phyloP scores from a whole-genome alignment of 1,284 basidiomycete genomes.

The Filobasidium uniguttulatum region DNA sequence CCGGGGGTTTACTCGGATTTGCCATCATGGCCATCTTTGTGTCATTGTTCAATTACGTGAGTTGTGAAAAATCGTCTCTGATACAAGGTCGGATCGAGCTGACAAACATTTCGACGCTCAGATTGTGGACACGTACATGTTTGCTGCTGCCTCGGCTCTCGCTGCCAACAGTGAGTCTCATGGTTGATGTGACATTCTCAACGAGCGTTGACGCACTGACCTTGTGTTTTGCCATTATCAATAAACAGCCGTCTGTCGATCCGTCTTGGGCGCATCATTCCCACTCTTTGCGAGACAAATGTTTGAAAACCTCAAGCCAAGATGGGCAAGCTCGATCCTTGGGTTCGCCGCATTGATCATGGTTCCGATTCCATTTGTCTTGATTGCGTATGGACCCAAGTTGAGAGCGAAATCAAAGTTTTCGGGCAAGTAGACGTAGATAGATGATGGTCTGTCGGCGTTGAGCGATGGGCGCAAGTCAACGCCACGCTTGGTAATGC shows the following conservation, averaged over 20 bases:
- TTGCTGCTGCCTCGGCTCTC: conserved; percentile 41
- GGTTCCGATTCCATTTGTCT: conserved; percentile 36
- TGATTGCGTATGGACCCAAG: conserved; percentile 38
- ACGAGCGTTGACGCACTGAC: not conserved
- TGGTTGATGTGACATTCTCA: not conserved
- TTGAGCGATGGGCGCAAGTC: no score
- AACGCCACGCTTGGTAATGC: no score
- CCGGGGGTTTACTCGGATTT: conserved; percentile 36
- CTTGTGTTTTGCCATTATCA: not conserved
- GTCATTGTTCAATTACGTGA: conserved; percentile 27
- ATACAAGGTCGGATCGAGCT: not conserved
- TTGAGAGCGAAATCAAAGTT: conserved; percentile 39
- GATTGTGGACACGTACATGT: conserved; percentile 43
- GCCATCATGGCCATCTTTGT: conserved; percentile 46
- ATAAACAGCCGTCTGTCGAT: conserved; percentile 37
- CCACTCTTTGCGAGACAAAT: conserved; percentile 42
- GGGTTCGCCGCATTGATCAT: conserved; percentile 35
- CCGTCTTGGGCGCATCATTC: conserved; percentile 40
- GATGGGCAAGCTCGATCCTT: conserved; percentile 37
- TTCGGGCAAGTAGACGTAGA: conserved; percentile 20
- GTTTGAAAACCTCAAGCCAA: conserved; percentile 39
- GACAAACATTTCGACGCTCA: conserved; percentile 16
- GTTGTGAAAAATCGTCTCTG: not conserved
- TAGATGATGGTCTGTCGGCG: no score
- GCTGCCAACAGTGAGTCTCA: conserved; percentile 34